Evolutionary conservation across 768 basidiomycete genomes (phyloP).

Genomic region (Lentinula raphanica): DNA sequence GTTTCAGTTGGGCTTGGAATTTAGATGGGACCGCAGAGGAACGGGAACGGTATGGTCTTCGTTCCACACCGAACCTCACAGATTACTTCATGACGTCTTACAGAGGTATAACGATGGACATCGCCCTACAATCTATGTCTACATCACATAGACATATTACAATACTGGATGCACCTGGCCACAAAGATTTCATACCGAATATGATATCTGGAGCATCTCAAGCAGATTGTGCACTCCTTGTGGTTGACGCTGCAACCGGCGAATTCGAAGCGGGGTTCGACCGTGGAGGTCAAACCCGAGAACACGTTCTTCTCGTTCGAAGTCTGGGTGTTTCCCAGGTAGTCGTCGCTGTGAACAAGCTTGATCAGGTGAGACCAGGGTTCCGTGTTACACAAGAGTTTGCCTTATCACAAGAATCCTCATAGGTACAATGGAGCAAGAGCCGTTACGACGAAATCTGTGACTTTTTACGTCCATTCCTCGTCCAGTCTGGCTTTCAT

Average conservation of each 20-base stretch:
- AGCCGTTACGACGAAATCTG: slow-evolving; percentile 85
- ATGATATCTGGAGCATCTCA: slow-evolving; percentile 99
- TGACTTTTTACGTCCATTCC: slow-evolving; percentile 67
- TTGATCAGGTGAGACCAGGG: slow-evolving; percentile 66
- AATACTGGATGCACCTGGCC: slow-evolving; percentile 95
- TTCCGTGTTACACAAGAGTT: neutral
- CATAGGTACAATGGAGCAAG: slow-evolving; percentile 82
- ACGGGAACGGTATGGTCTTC: slow-evolving; percentile 67
- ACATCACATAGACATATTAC: slow-evolving; percentile 79
- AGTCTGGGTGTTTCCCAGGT: slow-evolving; percentile 91
- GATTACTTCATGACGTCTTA: slow-evolving; percentile 1
- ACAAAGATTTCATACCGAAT: slow-evolving; percentile 96
- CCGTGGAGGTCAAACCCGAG: slow-evolving; percentile 90
- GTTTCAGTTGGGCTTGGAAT: slow-evolving; percentile 98
- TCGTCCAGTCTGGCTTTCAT: slow-evolving; percentile 83
- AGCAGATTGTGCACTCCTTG: slow-evolving; percentile 91
- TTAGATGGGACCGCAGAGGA: slow-evolving; percentile 92
- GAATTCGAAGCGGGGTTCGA: slow-evolving; percentile 97
- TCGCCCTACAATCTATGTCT: slow-evolving; percentile 74
- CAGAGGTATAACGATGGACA: slow-evolving; percentile 98
- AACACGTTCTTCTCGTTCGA: slow-evolving; percentile 87
- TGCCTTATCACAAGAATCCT: neutral
- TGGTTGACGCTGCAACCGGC: slow-evolving; percentile 84
- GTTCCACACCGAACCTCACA: neutral
- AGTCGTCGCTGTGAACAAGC: slow-evolving; percentile 90